These are phyloP conservation scores for Komagataella kurtzmanii DNA, from an alignment of 805 yeast species.

Conservation along the genomic window DNA sequence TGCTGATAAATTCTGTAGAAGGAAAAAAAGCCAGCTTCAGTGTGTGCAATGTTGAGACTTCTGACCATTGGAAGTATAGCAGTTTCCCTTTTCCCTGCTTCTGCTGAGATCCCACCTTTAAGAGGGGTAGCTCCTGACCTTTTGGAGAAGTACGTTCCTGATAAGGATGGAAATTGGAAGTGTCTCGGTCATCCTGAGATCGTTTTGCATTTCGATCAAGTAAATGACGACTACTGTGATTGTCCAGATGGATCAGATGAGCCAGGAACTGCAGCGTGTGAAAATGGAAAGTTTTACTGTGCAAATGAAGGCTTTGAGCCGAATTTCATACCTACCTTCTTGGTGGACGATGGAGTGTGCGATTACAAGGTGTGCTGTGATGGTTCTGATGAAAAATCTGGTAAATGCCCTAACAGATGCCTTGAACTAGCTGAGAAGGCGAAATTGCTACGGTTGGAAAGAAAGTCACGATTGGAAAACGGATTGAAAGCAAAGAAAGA, in stretches of 20 bases:
- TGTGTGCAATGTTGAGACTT: neutral
- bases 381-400: constrained; percentile 68
- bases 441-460: constrained; percentile 7
- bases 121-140: neutral
- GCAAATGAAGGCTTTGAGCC: constrained; percentile 60
- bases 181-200: constrained; percentile 64
- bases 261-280: constrained; percentile 88
- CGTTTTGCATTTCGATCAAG: constrained; percentile 38
- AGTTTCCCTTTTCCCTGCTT: neutral
- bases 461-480: constrained; percentile 8
- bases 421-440: constrained; percentile 22
- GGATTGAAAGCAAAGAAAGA: constrained; percentile 22
- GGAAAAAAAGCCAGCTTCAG: neutral
- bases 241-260: constrained; percentile 98
- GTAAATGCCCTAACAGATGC: constrained; percentile 46
- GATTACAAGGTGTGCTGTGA: constrained; percentile 88
- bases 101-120: neutral
- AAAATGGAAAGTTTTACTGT: constrained; percentile 48
- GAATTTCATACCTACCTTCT: constrained; percentile 44
- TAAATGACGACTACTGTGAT: constrained; percentile 88
- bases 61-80: neutral
- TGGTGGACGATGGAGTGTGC: constrained; percentile 84
- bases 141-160: constrained; percentile 32
- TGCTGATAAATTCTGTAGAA: neutral
- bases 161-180: constrained; percentile 40